Conservation (phyloP, 164 flowering plant genomes). For the Warburgia ugandensis region DNA sequence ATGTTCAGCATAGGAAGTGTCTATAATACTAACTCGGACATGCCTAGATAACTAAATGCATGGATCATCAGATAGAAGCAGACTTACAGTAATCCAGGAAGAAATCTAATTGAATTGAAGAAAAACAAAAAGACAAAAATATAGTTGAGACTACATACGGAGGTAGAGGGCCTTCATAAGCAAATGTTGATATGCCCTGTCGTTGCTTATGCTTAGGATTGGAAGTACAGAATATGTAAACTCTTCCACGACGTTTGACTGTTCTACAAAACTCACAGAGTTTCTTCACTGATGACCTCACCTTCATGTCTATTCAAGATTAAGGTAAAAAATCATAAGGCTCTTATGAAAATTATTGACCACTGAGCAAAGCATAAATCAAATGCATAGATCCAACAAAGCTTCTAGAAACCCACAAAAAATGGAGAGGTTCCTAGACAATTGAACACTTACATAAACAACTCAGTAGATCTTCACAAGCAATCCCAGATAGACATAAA, state of each 20-base stretch:
- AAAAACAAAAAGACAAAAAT: background rate
- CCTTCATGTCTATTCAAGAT: conserved; percentile 77
- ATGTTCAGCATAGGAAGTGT: too few relatives aligned
- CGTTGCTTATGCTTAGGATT: conserved; percentile 95
- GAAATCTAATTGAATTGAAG: background rate
- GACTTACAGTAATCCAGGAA: too few relatives aligned
- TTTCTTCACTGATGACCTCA: conserved; percentile 88
- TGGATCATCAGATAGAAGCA: background rate
- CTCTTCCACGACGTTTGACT: conserved; percentile 77
- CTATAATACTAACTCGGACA: background rate
- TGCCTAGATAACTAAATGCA: background rate
- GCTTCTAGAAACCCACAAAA: too few relatives aligned
- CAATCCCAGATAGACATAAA: too few relatives aligned
- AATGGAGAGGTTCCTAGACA: too few relatives aligned
- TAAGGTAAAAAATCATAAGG: too few relatives aligned
- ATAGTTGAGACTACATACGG: conserved; percentile 26
- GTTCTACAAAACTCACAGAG: conserved; percentile 88
- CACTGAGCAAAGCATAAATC: too few relatives aligned
- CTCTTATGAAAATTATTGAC: too few relatives aligned
- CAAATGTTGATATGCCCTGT: conserved; percentile 73
- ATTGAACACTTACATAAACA: too few relatives aligned
- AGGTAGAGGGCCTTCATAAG: conserved; percentile 43
- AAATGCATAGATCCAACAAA: too few relatives aligned
- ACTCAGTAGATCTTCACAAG: too few relatives aligned
- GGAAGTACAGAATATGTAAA: conserved; percentile 60